Conservation (phyloP, 495 filamentous ascomycete genomes). For the Hypoxylon perforatum region DNA sequence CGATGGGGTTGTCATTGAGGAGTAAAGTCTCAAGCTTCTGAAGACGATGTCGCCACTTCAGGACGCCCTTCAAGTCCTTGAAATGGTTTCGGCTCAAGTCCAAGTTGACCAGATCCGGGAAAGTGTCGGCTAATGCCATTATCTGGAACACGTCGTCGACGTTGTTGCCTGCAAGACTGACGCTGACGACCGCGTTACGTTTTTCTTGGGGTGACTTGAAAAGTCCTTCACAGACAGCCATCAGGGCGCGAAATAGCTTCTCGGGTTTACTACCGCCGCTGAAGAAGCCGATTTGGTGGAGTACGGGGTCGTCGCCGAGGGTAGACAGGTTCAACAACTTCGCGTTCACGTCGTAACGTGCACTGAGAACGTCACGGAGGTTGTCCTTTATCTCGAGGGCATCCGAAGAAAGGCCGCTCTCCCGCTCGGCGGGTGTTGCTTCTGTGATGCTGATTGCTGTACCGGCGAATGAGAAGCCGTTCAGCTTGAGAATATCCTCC, state of each 20-base stretch:
- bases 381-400: slow-evolving; percentile 56
- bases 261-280: slow-evolving; percentile 72
- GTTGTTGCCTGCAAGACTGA: slow-evolving; percentile 81
- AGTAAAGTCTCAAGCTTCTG: slow-evolving; percentile 80
- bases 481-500: slow-evolving; percentile 68
- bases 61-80: slow-evolving; percentile 73
- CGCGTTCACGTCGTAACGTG: slow-evolving; percentile 73
- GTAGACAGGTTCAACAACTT: slow-evolving; percentile 85
- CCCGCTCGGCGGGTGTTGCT: slow-evolving; percentile 43
- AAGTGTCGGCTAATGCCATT: slow-evolving; percentile 74
- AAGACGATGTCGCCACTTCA: slow-evolving; percentile 80
- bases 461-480: slow-evolving; percentile 73
- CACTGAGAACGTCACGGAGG: slow-evolving; percentile 68
- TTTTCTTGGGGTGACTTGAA: slow-evolving; percentile 75
- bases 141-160: slow-evolving; percentile 76
- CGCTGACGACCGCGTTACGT: slow-evolving; percentile 76
- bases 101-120: slow-evolving; percentile 85
- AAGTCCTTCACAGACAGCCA: slow-evolving; percentile 78
- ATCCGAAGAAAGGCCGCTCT: slow-evolving; percentile 51
- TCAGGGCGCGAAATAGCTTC: slow-evolving; percentile 90
- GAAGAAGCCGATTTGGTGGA: slow-evolving; percentile 81
- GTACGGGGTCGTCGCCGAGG: slow-evolving; percentile 73
- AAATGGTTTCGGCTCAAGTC: slow-evolving; percentile 86
- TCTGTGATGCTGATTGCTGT: slow-evolving; percentile 65
- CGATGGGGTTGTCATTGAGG: slow-evolving; percentile 79